Base-by-base conservation (phyloP, 2,329 filamentous ascomycete species). In the Colletotrichum aenigma region DNA sequence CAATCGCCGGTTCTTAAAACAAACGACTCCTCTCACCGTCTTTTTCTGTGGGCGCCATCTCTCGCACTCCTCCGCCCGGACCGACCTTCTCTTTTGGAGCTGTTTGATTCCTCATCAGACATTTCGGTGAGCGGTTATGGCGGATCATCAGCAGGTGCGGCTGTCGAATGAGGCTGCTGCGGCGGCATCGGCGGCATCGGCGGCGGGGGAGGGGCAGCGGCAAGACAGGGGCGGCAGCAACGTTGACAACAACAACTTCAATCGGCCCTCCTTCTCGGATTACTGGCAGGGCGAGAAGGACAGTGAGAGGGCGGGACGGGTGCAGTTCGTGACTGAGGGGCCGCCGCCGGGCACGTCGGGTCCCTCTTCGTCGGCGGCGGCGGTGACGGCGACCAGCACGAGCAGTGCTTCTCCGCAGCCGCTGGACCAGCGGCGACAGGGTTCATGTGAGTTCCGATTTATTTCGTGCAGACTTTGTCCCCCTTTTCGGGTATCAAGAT, bases 251-350 rank as follows among this genome's bases (percentile, higher is more conserved):
- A 74, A 75, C 28, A 72, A 78, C 21, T 61, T 66, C 65, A 79
- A 78, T 18, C 82, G 86, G 74, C 87, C 87, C 4, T 88, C 87
- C n/a, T 89, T 89, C 78, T 81, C 83, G n/a, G 79, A 83, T 12
- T 89, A 87, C 74, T 87, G 87, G 87, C 88, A 85, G 78, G 85
- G 83, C 60, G 85, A 83, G 21, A 88, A 87, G 79, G 82, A 87
- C 65, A 81, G 81, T 48, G 77, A 81, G 38, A 80, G 81, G 9
- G 80, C 78, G 56, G 82, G 80, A 71, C 81, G 78, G 70, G 81
- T 86, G 71, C 84, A 80, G 3, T 86, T 87, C 62, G 83, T 86
- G 38, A 79, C 81, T 56, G 83, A 81, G 52, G 79, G 79, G 26
- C 79, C 77, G 7, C 78, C 80, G 28, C 78, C 79, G 64, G 34